Base-by-base conservation (phyloP, 768 basidiomycete species). In the Vararia minispora region DNA sequence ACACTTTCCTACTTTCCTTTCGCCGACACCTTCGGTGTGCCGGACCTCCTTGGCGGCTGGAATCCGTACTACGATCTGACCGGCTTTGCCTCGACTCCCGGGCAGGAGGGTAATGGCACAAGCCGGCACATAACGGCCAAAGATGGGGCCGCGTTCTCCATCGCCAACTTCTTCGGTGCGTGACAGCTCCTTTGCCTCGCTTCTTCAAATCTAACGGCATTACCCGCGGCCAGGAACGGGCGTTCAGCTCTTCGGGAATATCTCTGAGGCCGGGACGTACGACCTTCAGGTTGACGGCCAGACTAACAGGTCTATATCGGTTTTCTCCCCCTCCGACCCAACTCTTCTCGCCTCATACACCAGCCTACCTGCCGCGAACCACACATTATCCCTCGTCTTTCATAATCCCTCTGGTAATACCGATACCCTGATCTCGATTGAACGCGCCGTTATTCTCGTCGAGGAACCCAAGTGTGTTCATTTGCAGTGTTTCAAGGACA, bases 161-260 rank as follows among this genome's bases (percentile, higher is more conserved):
- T 86, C 33, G n/a, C n/a, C n/a, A 52, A 52, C 32, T 87, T 78
- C 77, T 70, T 61, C 41, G 83, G 83, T 81, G 50, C 44, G 69
- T 62, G 8, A 10, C 31, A 35, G 3, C 37, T 26, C 26, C n/a
- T 9, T 30, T n/a, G 10, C 11, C 14, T n/a, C 16, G 21, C 5
- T 16, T 25, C 4, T 4, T 21, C 5, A 18, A 28, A 2, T 16
- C 27, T 30, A 5, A 29, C 28, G 10, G 10, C 11, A 18, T 33
- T 4, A 12, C 26, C 24, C 18, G 11, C 7, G 2, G 28, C 3
- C 50, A 85, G 82, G 83, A 31, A 82, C 72, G 18, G 77, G 71
- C 18, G 72, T 84, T 26, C 61, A 71, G 44, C 62, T 85, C 21
- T 48, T 65, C 22, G 83, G 83, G 23, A 68, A 68, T 40, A 63